Percentiles rank a stretch among this genome's conserved stretches.
Conservation (phyloP, 352 stramenopile species). For the Globisporangium carolinianum region DNA sequence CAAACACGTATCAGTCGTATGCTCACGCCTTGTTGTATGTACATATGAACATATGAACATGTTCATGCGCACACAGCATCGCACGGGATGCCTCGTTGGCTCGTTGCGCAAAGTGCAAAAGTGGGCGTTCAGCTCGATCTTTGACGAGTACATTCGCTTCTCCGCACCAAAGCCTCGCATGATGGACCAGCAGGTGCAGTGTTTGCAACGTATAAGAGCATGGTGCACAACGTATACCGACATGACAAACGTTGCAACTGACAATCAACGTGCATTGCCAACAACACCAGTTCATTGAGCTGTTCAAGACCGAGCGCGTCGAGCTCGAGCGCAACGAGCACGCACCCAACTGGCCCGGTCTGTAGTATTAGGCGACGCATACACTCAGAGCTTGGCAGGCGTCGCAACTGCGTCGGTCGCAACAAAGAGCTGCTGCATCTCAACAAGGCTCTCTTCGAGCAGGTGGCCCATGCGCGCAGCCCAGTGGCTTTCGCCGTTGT, state of each 20-base stretch:
- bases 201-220: not conserved
- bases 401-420: constrained; percentile 11
- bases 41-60: no score
- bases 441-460: constrained; percentile 67
- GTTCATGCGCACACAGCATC: constrained; percentile 31
- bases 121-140: constrained; percentile 80
- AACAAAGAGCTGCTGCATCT: constrained; percentile 71
- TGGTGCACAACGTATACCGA: no score
- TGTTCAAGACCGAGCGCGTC: constrained; percentile 79
- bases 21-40: no score
- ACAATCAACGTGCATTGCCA: not conserved
- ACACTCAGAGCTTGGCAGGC: constrained; percentile 21
- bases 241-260: no score
- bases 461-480: constrained; percentile 57
- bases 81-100: constrained; percentile 71
- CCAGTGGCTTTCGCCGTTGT: constrained; percentile 17
- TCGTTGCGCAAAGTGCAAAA: constrained; percentile 76
- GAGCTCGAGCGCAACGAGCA: constrained; percentile 46
- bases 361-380: not conserved
- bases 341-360: constrained; percentile 56
- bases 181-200: constrained; percentile 77
- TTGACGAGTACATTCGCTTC: constrained; percentile 85
- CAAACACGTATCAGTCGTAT: no score
- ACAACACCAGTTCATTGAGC: constrained; percentile 65
- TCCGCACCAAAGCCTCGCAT: constrained; percentile 80